Conservation (phyloP, 148 eudicot species). For the Persicaria maculosa region DNA sequence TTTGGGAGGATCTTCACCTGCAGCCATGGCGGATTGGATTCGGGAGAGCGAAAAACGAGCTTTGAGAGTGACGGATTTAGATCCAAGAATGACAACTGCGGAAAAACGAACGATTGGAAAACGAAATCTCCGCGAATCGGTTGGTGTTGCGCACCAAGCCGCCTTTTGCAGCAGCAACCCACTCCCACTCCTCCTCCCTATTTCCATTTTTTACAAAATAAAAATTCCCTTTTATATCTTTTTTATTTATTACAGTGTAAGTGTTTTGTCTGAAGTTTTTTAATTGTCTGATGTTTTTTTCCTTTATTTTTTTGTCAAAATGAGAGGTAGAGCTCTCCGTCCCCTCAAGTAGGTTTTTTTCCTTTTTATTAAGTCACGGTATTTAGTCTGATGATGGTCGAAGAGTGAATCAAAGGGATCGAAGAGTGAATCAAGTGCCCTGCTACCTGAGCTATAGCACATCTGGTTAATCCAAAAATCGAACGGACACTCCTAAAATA, state of each 20-base stretch:
- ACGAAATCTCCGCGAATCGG: constrained; percentile 5
- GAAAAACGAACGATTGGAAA: not conserved
- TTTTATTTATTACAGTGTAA: not conserved
- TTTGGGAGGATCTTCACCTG: not conserved
- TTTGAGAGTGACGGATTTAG: not conserved
- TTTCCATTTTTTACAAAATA: not conserved
- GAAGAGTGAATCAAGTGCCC: no score
- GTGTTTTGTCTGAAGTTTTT: not conserved
- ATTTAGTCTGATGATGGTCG: no score
- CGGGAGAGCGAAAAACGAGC: not conserved
- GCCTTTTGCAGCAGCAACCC: not conserved
- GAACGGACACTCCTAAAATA: no score
- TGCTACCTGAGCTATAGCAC: no score
- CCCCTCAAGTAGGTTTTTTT: no score
- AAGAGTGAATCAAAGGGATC: no score
- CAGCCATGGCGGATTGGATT: constrained; percentile 8
- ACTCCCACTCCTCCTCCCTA: not conserved
- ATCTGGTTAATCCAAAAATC: no score
- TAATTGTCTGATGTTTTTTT: no score
- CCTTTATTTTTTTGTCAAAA: no score
- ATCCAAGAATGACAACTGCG: not conserved
- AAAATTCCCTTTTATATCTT: not conserved
- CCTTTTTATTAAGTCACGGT: no score
- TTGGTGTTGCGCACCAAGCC: constrained; percentile 6
- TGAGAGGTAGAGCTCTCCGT: no score